phyloP scores from a whole-genome alignment of 768 basidiomycete species.

The Paxillus rubicundulus region DNA sequence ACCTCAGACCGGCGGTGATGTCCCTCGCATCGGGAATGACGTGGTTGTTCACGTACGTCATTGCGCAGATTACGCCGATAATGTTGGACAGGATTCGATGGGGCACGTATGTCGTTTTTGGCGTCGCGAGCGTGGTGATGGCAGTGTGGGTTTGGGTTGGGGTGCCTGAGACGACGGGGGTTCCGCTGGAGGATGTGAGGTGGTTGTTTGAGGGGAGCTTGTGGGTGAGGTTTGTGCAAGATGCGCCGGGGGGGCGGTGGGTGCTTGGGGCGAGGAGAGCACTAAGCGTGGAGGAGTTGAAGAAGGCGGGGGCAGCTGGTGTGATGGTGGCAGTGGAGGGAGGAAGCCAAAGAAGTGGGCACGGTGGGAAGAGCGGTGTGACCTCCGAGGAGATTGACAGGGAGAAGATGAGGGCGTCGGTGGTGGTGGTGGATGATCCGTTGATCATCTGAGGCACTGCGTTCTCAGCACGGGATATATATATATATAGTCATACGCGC shows the following conservation, averaged over 20 bases:
- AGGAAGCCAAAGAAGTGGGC: too few relatives aligned
- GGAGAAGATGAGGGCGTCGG: background rate
- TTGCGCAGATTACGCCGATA: slow-evolving; percentile 37
- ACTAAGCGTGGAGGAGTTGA: slow-evolving; percentile 26
- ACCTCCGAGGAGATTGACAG: background rate
- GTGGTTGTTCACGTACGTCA: slow-evolving; percentile 39
- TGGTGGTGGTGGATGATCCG: background rate
- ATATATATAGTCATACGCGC: background rate
- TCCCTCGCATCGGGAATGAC: slow-evolving; percentile 30
- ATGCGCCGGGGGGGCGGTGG: slow-evolving; percentile 33
- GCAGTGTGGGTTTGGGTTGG: slow-evolving; percentile 34
- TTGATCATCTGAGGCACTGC: slow-evolving; percentile 4
- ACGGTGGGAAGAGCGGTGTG: background rate
- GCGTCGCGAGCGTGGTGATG: slow-evolving; percentile 29
- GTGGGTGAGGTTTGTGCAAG: slow-evolving; percentile 28
- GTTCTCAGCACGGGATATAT: background rate
- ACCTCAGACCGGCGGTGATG: slow-evolving; percentile 33
- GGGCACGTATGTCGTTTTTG: slow-evolving; percentile 35
- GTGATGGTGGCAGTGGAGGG: background rate
- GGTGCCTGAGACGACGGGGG: slow-evolving; percentile 41
- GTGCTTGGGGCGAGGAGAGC: slow-evolving; percentile 25
- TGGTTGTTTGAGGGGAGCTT: slow-evolving; percentile 33
- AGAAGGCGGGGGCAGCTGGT: background rate
- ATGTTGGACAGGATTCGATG: slow-evolving; percentile 29
- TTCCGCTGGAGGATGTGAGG: slow-evolving; percentile 38